These are phyloP conservation scores for Arachis hypogaea DNA, from an alignment of 306 rosid genomes.

Conservation along the genomic window DNA sequence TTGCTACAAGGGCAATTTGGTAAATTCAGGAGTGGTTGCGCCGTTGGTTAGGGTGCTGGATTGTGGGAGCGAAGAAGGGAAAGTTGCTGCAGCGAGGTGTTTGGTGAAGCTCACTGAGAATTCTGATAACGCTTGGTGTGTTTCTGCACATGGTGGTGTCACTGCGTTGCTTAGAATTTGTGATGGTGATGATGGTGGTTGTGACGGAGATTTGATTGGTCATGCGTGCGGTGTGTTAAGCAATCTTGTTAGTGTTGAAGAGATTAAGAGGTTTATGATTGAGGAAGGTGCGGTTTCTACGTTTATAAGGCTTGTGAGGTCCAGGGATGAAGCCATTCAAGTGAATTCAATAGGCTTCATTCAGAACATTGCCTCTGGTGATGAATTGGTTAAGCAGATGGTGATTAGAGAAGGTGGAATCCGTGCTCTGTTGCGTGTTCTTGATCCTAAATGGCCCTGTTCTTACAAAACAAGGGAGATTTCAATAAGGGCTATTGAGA, in stretches of 20 bases:
- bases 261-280: constrained; percentile 81
- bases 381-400: constrained; percentile 54
- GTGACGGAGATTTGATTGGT: constrained; percentile 61
- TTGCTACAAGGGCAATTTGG: constrained; percentile 57
- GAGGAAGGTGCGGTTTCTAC: constrained; percentile 77
- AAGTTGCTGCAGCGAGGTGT: constrained; percentile 64
- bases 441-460: constrained; percentile 59
- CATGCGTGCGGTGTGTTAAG: constrained; percentile 79
- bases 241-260: constrained; percentile 83
- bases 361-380: constrained; percentile 68
- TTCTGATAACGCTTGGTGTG: constrained; percentile 88
- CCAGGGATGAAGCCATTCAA: constrained; percentile 74
- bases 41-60: constrained; percentile 77
- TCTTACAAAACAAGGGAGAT: constrained; percentile 61
- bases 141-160: constrained; percentile 94
- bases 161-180: constrained; percentile 75
- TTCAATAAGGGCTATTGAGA: constrained; percentile 73
- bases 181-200: constrained; percentile 44
- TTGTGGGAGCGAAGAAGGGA: constrained; percentile 60
- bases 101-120: constrained; percentile 77
- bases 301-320: constrained; percentile 55
- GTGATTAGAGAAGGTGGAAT: constrained; percentile 77
- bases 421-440: constrained; percentile 57
- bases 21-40: constrained; percentile 68
- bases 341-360: constrained; percentile 73